Percentiles rank a stretch among this genome's conserved stretches.
Evolutionary conservation across 208 protist genomes (phyloP).

Genomic region (Crithidia sp.): DNA sequence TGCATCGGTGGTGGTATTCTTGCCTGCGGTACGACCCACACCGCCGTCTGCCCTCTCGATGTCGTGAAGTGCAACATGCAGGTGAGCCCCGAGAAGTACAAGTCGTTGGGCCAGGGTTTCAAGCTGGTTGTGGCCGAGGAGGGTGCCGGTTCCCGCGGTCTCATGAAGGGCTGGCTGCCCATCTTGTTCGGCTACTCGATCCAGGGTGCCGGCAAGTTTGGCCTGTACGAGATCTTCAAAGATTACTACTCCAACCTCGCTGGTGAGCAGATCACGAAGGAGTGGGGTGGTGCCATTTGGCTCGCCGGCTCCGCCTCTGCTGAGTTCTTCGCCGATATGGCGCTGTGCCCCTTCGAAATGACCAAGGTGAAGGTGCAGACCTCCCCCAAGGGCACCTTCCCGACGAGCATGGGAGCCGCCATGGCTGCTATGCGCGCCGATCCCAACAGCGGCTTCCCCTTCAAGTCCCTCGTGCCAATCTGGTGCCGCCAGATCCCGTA

Average conservation of each 20-base stretch:
- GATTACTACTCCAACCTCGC: constrained; percentile 87
- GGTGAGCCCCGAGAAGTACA: constrained; percentile 90
- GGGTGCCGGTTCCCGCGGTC: constrained; percentile 64
- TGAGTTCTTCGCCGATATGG: constrained; percentile 97
- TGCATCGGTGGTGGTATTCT: constrained; percentile 94
- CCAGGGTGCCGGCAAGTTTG: constrained; percentile 95
- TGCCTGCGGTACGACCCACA: constrained; percentile 95
- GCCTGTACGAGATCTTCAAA: constrained; percentile 96
- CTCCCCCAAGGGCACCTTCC: constrained; percentile 80
- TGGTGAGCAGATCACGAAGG: constrained; percentile 81
- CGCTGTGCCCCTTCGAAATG: constrained; percentile 95
- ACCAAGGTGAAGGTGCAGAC: constrained; percentile 95
- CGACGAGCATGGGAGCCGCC: constrained; percentile 71
- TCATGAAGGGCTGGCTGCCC: constrained; percentile 92
- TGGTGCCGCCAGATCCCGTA: constrained; percentile 96
- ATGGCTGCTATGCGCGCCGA: constrained; percentile 75
- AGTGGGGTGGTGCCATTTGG: constrained; percentile 86
- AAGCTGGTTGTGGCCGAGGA: constrained; percentile 71
- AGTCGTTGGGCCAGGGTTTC: constrained; percentile 72
- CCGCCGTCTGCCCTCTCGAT: constrained; percentile 94
- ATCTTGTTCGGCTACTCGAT: constrained; percentile 93
- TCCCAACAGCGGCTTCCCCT: constrained; percentile 84
- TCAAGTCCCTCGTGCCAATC: constrained; percentile 89
- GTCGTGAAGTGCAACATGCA: constrained; percentile 97
- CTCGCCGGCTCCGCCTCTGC: constrained; percentile 93